Conservation (phyloP, 2,329 filamentous ascomycete species). For the Neofusicoccum cordaticola region DNA sequence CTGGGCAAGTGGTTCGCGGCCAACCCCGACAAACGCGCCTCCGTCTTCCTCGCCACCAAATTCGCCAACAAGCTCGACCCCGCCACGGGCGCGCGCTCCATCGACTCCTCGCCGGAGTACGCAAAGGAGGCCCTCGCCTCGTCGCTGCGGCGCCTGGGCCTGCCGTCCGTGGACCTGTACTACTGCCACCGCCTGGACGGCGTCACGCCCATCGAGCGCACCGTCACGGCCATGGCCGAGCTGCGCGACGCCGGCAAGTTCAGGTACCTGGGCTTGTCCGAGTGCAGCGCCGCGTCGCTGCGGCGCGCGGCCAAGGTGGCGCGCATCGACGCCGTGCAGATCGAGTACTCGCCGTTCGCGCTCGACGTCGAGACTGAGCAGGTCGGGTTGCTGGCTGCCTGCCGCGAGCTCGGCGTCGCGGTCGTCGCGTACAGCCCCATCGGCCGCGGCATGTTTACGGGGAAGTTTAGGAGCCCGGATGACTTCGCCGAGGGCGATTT, state of each 20-base stretch:
- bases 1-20: conserved; percentile 35
- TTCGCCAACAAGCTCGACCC: conserved; percentile 44
- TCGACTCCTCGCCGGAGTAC: conserved; percentile 44
- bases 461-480: conserved; percentile 32
- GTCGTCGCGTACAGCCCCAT: conserved; percentile 41
- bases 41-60: conserved; percentile 47
- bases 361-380: conserved; percentile 45
- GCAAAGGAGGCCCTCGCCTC: conserved; percentile 37
- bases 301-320: conserved; percentile 49
- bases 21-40: conserved; percentile 16
- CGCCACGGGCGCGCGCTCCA: conserved; percentile 30
- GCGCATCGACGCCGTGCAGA: conserved; percentile 49
- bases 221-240: conserved; percentile 48
- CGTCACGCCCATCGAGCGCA: conserved; percentile 48
- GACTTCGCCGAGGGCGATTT: conserved; percentile 43
- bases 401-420: conserved; percentile 45
- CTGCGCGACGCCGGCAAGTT: conserved; percentile 48
- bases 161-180: conserved; percentile 44
- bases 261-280: conserved; percentile 45
- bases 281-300: conserved; percentile 44
- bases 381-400: conserved; percentile 35
- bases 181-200: conserved; percentile 44
- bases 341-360: conserved; percentile 52
- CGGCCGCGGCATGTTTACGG: conserved; percentile 29
- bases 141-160: conserved; percentile 40